Evolutionary conservation across 805 yeast genomes (phyloP).

Genomic region (Yamadazyma nakazawae): DNA sequence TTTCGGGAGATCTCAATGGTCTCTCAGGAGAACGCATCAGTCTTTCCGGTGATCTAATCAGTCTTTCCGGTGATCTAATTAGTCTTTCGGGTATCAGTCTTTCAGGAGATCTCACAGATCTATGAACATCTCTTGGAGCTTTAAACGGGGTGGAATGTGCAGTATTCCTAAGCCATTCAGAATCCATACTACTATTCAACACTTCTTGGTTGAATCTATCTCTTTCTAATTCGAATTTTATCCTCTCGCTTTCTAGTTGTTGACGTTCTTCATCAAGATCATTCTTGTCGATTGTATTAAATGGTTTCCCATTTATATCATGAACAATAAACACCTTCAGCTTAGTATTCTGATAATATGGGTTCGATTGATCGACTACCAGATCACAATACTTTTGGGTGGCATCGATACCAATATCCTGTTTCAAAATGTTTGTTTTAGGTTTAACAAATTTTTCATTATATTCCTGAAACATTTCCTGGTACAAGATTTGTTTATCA

Average conservation of each 20-base stretch:
- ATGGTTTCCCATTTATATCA: constrained; percentile 39
- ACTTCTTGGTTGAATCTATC: constrained; percentile 11
- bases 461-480: constrained; percentile 62
- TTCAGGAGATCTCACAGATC: constrained; percentile 5
- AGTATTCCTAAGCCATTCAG: constrained; percentile 11
- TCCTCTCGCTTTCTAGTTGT: constrained; percentile 13
- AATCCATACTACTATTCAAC: constrained; percentile 12
- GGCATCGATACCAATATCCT: constrained; percentile 63
- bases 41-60: background rate
- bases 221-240: constrained; percentile 14
- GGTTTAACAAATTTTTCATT: constrained; percentile 62
- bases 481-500: constrained; percentile 59
- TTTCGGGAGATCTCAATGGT: background rate
- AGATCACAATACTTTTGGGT: constrained; percentile 30
- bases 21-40: background rate
- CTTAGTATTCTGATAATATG: constrained; percentile 25
- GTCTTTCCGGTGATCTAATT: background rate
- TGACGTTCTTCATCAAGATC: constrained; percentile 13
- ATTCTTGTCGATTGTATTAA: constrained; percentile 14
- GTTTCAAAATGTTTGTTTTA: constrained; percentile 44
- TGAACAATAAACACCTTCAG: constrained; percentile 51
- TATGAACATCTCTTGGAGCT: background rate
- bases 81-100: background rate
- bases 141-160: constrained; percentile 15
- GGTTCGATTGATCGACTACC: constrained; percentile 20